Conservation (phyloP, 805 yeast genomes). For the Scheffersomyces amazonensis region DNA sequence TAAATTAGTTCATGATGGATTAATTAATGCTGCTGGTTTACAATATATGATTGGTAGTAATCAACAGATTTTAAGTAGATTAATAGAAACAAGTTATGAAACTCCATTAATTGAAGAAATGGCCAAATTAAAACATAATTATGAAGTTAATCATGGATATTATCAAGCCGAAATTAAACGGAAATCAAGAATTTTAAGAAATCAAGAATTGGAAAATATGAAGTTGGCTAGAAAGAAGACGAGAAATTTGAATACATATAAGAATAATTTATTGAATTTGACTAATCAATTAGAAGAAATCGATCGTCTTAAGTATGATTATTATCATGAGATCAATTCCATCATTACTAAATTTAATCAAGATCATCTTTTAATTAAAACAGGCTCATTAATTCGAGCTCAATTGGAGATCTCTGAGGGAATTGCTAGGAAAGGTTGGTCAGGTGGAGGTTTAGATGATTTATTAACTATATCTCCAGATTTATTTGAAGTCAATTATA, state of each 20-base stretch:
- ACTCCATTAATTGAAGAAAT: conserved; percentile 48
- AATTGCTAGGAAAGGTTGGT: conserved; percentile 81
- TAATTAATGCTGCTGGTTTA: conserved; percentile 71
- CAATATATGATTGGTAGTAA: conserved; percentile 77
- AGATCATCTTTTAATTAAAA: conserved; percentile 46
- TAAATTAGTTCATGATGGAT: conserved; percentile 49
- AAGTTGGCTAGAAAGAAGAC: conserved; percentile 57
- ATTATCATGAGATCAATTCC: conserved; percentile 61
- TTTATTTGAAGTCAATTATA: conserved; percentile 19
- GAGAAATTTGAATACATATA: conserved; percentile 66
- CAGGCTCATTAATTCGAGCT: conserved; percentile 69
- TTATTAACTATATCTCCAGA: conserved; percentile 64
- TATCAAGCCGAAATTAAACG: conserved; percentile 54
- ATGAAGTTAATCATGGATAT: conserved; percentile 45
- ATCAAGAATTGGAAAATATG: conserved; percentile 59
- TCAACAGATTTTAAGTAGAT: conserved; percentile 63
- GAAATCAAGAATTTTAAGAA: conserved; percentile 50
- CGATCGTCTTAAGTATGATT: conserved; percentile 71
- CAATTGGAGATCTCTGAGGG: conserved; percentile 80
- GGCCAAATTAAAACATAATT: conserved; percentile 40
- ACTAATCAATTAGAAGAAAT: conserved; percentile 78
- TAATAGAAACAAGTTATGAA: conserved; percentile 54
- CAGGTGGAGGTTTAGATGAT: conserved; percentile 82
- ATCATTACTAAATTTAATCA: conserved; percentile 60
- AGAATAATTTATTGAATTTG: conserved; percentile 61